A percentile compares a stretch with the other conserved stretches of the same genome.
Evolutionary conservation across 768 basidiomycete species (phyloP).

Genomic region (Agaricus blazei): DNA sequence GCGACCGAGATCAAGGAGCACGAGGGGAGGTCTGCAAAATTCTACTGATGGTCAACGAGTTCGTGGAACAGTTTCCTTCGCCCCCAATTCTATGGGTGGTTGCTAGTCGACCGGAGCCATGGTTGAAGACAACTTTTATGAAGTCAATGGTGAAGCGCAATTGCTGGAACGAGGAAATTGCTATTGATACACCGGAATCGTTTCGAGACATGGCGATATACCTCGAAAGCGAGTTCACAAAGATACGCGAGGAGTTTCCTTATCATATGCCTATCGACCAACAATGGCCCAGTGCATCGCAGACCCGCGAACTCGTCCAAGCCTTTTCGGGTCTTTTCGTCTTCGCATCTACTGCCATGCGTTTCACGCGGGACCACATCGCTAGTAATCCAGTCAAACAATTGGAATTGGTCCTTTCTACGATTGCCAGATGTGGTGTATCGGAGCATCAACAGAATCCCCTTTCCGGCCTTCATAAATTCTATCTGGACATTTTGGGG

Average conservation of each 20-base stretch:
- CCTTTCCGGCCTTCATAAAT: background rate
- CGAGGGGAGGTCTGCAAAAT: background rate
- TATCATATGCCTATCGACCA: background rate
- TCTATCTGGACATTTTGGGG: background rate
- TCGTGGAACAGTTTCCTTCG: background rate
- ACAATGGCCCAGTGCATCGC: background rate
- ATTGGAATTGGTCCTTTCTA: background rate
- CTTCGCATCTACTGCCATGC: background rate
- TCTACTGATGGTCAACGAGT: background rate
- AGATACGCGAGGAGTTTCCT: background rate
- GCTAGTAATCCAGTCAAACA: background rate
- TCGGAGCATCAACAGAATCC: background rate
- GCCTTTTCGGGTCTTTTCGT: conserved; percentile 2
- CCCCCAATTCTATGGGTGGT: conserved; percentile 5
- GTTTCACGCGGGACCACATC: background rate
- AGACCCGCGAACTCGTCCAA: background rate
- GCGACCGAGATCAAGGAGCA: background rate
- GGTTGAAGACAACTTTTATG: background rate
- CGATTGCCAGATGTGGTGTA: background rate
- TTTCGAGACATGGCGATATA: background rate
- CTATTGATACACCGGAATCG: background rate
- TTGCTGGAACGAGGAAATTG: background rate
- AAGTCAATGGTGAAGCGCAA: background rate
- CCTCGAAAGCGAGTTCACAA: background rate
- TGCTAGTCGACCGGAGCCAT: background rate